phyloP scores from a whole-genome alignment of 129 eudicot genomes.

The Tanacetum coccineum region DNA sequence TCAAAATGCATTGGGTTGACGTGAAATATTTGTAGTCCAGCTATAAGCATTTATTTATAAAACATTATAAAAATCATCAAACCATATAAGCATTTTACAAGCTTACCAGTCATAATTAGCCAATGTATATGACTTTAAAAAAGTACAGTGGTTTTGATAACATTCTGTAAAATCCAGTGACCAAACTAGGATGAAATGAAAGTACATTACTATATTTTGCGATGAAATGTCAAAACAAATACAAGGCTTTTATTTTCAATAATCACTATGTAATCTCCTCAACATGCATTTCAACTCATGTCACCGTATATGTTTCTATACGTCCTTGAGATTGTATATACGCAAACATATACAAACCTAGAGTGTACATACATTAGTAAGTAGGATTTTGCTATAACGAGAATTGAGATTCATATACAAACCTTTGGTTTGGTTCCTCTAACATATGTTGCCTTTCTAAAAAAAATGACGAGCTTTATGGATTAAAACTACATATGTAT shows the following conservation, averaged over 20 bases:
- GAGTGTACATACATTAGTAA: conserved; percentile 4
- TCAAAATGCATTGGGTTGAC: neutral
- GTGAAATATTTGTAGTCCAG: too few species aligned
- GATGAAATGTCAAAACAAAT: neutral
- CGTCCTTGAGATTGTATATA: conserved; percentile 3
- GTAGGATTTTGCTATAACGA: neutral
- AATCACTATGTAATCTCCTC: neutral
- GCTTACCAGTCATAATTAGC: neutral
- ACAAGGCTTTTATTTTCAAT: neutral
- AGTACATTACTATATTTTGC: neutral
- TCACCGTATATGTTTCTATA: neutral
- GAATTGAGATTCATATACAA: too few species aligned
- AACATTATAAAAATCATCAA: neutral
- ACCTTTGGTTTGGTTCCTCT: too few species aligned
- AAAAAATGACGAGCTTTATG: too few species aligned
- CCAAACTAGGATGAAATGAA: neutral
- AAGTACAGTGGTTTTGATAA: too few species aligned
- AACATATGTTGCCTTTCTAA: too few species aligned
- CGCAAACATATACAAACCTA: conserved; percentile 7
- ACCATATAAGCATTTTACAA: neutral
- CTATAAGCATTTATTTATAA: neutral
- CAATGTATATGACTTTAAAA: neutral
- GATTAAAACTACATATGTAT: too few species aligned
- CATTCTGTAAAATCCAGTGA: too few species aligned
- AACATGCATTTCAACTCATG: neutral